Percentiles rank a stretch among this genome's conserved stretches.
Evolutionary conservation across 768 basidiomycete species (phyloP).

Genomic region (Gloeopeniophorella convolvens): DNA sequence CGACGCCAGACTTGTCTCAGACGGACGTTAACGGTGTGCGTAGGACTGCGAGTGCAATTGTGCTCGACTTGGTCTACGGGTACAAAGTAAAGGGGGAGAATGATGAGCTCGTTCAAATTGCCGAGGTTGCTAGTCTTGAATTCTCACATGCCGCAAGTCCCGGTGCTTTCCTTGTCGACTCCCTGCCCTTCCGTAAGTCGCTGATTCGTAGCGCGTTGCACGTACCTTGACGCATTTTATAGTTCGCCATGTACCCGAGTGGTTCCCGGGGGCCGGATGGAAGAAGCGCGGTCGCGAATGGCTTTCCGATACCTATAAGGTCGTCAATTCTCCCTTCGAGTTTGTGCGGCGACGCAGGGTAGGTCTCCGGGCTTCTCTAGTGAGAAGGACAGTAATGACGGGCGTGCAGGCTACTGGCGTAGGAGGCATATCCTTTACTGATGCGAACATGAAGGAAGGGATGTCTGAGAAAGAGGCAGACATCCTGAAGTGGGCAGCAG

Average conservation of each 20-base stretch:
- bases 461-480: not conserved
- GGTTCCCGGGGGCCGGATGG: constrained; percentile 25
- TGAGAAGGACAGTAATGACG: not conserved
- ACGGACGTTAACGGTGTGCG: too few species aligned
- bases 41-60: constrained; percentile 17
- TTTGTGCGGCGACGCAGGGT: constrained; percentile 14
- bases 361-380: not conserved
- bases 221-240: not conserved
- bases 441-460: not conserved
- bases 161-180: constrained; percentile 7
- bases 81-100: constrained; percentile 18
- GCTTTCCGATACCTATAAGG: not conserved
- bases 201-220: too few species aligned
- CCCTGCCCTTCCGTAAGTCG: not conserved
- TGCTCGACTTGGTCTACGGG: constrained; percentile 23
- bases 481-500: constrained; percentile 5
- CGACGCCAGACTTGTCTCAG: too few species aligned
- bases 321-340: constrained; percentile 10
- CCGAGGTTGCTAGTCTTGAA: not conserved
- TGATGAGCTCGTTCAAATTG: constrained; percentile 16
- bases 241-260: constrained; percentile 23
- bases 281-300: constrained; percentile 15
- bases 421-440: not conserved
- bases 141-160: not conserved
- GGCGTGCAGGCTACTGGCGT: not conserved